These are phyloP conservation scores for Musa itinerans DNA, from an alignment of 176 grass and related monocot genomes.

Conservation along the genomic window DNA sequence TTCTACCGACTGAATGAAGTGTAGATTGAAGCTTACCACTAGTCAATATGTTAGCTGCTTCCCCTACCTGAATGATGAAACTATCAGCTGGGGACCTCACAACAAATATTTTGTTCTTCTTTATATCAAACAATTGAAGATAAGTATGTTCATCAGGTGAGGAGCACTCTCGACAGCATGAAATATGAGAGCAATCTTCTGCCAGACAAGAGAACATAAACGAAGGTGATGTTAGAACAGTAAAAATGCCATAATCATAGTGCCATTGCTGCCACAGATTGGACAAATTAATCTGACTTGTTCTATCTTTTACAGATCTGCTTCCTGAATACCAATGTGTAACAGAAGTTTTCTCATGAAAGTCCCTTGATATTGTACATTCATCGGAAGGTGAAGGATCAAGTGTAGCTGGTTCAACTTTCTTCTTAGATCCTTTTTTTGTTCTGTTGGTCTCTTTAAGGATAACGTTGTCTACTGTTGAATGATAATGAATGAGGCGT, in stretches of 20 bases:
- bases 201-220: constrained; percentile 34
- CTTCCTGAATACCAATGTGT: constrained; percentile 6
- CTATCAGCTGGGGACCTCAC: constrained; percentile 52
- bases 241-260: constrained; percentile 80
- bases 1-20: constrained; percentile 68
- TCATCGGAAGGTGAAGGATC: neutral
- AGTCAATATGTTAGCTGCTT: constrained; percentile 70
- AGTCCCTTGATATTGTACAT: neutral
- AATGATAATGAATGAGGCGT: constrained; percentile 87
- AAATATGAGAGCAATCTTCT: constrained; percentile 21
- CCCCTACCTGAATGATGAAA: constrained; percentile 81
- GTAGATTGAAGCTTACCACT: constrained; percentile 61
- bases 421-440: constrained; percentile 2
- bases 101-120: constrained; percentile 42
- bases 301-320: neutral
- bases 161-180: constrained; percentile 29
- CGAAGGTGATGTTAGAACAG: constrained; percentile 64
- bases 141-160: constrained; percentile 44
- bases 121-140: constrained; percentile 54
- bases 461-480: constrained; percentile 45
- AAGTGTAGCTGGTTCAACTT: constrained; percentile 10
- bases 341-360: neutral
- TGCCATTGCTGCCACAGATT: constrained; percentile 97
- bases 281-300: neutral
- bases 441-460: constrained; percentile 34